A percentile compares a stretch with the other conserved stretches of the same genome.
phyloP scores from a whole-genome alignment of 805 yeast species.

The Kazachstania martiniae region DNA sequence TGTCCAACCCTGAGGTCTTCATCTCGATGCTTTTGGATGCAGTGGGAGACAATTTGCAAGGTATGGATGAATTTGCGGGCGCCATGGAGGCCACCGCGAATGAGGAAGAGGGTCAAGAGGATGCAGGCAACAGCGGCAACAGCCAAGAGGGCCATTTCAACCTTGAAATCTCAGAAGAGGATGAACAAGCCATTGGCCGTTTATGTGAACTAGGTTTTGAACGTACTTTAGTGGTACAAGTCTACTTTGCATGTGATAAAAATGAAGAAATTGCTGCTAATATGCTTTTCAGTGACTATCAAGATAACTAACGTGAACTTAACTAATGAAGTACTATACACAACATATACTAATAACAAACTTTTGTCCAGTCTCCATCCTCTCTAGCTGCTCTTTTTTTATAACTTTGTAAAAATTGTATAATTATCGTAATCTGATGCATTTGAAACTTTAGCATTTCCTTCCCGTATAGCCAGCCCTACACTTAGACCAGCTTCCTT shows the following conservation, averaged over 20 bases:
- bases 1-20: slow-evolving; percentile 83
- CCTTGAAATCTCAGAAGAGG: slow-evolving; percentile 67
- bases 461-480: slow-evolving; percentile 57
- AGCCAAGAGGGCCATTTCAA: slow-evolving; percentile 17
- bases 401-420: slow-evolving; percentile 4
- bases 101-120: slow-evolving; percentile 29
- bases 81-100: slow-evolving; percentile 27
- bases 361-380: no score
- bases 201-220: slow-evolving; percentile 91
- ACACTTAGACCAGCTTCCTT: slow-evolving; percentile 48
- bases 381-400: not conserved
- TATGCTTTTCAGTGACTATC: slow-evolving; percentile 59
- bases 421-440: slow-evolving; percentile 1
- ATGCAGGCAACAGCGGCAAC: not conserved
- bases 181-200: slow-evolving; percentile 80
- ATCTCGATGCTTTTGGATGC: slow-evolving; percentile 60
- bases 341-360: no score
- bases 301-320: slow-evolving; percentile 23
- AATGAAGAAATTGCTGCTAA: slow-evolving; percentile 96
- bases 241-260: slow-evolving; percentile 95
- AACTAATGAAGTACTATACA: no score
- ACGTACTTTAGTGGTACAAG: slow-evolving; percentile 76
- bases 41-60: slow-evolving; percentile 42
- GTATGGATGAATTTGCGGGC: slow-evolving; percentile 15
- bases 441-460: slow-evolving; percentile 43